A percentile compares a stretch with the other conserved stretches of the same genome.
Evolutionary conservation across 257 asterid genomes (phyloP).

Genomic region (Orobanche coerulescens): DNA sequence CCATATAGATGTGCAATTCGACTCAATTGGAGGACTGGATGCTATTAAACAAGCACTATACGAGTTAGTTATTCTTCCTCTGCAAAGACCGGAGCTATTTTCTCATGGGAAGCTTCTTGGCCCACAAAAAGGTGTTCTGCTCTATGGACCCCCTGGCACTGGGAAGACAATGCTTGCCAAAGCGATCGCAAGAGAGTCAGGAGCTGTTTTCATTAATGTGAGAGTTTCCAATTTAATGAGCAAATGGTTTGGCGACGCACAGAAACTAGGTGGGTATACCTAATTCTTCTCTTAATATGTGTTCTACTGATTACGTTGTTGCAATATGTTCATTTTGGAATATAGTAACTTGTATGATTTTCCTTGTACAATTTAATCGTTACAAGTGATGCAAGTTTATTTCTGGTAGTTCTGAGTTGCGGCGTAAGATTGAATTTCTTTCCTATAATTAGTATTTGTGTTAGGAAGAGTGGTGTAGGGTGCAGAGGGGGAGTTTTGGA

Average conservation of each 20-base stretch:
- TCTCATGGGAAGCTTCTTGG: slow-evolving; percentile 85
- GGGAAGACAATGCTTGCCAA: slow-evolving; percentile 99
- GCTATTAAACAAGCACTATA: slow-evolving; percentile 60
- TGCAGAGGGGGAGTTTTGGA: neutral
- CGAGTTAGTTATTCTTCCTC: slow-evolving; percentile 84
- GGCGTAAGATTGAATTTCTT: neutral
- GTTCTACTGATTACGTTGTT: neutral
- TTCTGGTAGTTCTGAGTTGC: neutral
- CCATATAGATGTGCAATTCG: slow-evolving; percentile 67
- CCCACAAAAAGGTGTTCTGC: slow-evolving; percentile 86
- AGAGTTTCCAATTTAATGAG: slow-evolving; percentile 79
- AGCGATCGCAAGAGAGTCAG: slow-evolving; percentile 91
- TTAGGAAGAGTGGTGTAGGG: neutral
- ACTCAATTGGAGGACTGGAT: slow-evolving; percentile 79
- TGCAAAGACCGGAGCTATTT: slow-evolving; percentile 77
- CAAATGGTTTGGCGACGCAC: slow-evolving; percentile 98
- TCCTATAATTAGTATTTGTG: neutral
- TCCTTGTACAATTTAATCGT: neutral
- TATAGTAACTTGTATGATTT: no score
- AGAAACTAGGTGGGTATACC: slow-evolving; percentile 61
- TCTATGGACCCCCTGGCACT: slow-evolving; percentile 94
- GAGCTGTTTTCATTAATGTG: slow-evolving; percentile 85
- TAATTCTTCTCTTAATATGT: slow-evolving; percentile 7
- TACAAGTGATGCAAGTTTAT: neutral
- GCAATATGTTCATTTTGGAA: neutral